Evolutionary conservation across 305 asterid species (phyloP).

Genomic region (Fraxinus greggii): DNA sequence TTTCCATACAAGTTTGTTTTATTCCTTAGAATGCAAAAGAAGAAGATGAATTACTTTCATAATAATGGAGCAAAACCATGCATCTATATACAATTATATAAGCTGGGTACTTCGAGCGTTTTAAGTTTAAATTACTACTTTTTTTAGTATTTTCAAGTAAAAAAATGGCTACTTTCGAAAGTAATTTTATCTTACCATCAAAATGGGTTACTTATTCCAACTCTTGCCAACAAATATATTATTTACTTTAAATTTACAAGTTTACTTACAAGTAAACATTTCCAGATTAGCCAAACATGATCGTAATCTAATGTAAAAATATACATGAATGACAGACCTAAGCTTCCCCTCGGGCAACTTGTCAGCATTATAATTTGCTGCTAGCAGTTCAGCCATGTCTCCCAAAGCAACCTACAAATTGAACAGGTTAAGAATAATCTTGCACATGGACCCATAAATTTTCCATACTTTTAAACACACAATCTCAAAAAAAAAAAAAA

Average conservation of each 20-base stretch:
- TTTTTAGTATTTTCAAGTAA: background rate
- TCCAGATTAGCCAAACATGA: background rate
- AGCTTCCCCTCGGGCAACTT: slow-evolving; percentile 78
- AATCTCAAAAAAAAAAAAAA: no score
- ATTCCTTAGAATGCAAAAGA: background rate
- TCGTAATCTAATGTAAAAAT: background rate
- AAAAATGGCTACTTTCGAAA: background rate
- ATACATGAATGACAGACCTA: slow-evolving; percentile 41
- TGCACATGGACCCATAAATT: background rate
- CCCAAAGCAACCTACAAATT: slow-evolving; percentile 82
- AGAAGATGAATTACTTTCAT: background rate
- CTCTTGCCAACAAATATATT: background rate
- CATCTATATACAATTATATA: background rate
- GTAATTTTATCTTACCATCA: background rate
- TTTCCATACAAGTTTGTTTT: background rate
- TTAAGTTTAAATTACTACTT: background rate
- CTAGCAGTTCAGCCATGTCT: slow-evolving; percentile 75
- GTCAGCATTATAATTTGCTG: slow-evolving; percentile 65
- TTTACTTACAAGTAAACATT: background rate
- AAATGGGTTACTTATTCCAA: background rate
- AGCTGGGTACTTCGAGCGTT: background rate
- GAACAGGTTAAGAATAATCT: background rate
- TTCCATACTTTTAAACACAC: background rate
- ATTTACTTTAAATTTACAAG: background rate
- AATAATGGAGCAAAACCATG: background rate